phyloP scores from a whole-genome alignment of 2,329 filamentous ascomycete species.

The Sporothrix curviconia region DNA sequence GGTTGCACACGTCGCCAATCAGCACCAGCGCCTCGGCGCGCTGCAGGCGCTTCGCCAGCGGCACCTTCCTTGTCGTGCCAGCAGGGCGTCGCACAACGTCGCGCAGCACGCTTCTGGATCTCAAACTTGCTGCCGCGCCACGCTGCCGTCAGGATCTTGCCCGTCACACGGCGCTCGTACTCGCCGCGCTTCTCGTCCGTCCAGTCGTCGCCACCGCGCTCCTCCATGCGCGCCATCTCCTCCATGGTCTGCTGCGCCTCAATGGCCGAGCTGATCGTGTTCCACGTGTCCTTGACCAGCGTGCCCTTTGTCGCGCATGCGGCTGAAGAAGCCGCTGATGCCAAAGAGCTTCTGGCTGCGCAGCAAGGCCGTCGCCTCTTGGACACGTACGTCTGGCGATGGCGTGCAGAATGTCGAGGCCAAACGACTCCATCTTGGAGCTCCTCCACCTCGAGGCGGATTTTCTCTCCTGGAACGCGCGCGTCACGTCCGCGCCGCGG shows the following conservation, averaged over 20 bases:
- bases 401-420: slow-evolving; percentile 89
- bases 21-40: slow-evolving; percentile 83
- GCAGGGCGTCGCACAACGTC: slow-evolving; percentile 87
- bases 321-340: slow-evolving; percentile 88
- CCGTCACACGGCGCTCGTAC: slow-evolving; percentile 91
- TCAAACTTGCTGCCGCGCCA: slow-evolving; percentile 97
- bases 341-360: slow-evolving; percentile 97
- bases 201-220: slow-evolving; percentile 93
- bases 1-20: slow-evolving; percentile 80
- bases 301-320: slow-evolving; percentile 95
- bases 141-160: slow-evolving; percentile 94
- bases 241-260: slow-evolving; percentile 98
- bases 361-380: slow-evolving; percentile 81
- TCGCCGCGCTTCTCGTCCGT: slow-evolving; percentile 95
- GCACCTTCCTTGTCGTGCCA: slow-evolving; percentile 74
- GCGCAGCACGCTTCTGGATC: slow-evolving; percentile 88
- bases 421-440: slow-evolving; percentile 99
- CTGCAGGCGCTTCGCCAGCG: slow-evolving; percentile 78
- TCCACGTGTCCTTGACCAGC: slow-evolving; percentile 97
- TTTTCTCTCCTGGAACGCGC: slow-evolving; percentile 92
- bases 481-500: slow-evolving; percentile 75
- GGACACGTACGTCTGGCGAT: slow-evolving; percentile 81
- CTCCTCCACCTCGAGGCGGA: slow-evolving; percentile 88
- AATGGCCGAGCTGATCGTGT: slow-evolving; percentile 90
- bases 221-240: slow-evolving; percentile 95